These are phyloP conservation scores for Termitomyces sp. DNA, from an alignment of 768 basidiomycete species.

Conservation along the genomic window DNA sequence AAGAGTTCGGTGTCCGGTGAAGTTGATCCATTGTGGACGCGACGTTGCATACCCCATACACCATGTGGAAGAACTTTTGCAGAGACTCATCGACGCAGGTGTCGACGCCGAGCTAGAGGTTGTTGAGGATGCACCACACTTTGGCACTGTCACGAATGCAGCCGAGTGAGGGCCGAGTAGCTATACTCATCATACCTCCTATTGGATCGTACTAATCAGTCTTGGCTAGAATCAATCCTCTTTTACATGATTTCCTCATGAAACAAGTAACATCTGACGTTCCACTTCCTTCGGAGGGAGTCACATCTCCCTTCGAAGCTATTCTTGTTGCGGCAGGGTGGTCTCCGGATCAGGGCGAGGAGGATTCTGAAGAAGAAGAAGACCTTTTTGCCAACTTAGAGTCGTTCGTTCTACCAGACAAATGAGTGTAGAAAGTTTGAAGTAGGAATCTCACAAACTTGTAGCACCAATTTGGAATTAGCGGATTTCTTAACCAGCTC, in stretches of 20 bases:
- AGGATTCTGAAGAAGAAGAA: constrained; percentile 25
- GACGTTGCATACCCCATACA: constrained; percentile 34
- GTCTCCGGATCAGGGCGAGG: constrained; percentile 7
- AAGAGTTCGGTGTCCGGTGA: constrained; percentile 26
- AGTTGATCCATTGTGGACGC: constrained; percentile 28
- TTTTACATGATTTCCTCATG: constrained; percentile 28
- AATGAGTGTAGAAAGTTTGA: not conserved
- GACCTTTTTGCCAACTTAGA: not conserved
- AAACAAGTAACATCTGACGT: constrained; percentile 16
- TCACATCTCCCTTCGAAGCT: constrained; percentile 28
- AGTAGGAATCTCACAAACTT: not conserved
- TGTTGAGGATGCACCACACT: constrained; percentile 31
- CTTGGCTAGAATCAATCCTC: constrained; percentile 22
- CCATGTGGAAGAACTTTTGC: constrained; percentile 22
- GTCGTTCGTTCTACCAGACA: not conserved
- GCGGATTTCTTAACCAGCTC: not conserved
- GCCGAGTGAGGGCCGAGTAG: constrained; percentile 26
- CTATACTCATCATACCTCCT: too few species aligned
- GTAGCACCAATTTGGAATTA: not conserved
- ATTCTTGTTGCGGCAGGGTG: constrained; percentile 22
- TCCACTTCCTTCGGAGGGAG: constrained; percentile 18
- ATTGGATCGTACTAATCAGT: not conserved
- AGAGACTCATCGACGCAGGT: constrained; percentile 21
- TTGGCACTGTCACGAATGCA: constrained; percentile 31
- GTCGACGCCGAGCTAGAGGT: constrained; percentile 22